phyloP scores from a whole-genome alignment of 2,329 filamentous ascomycete genomes.

The Neonectria sp. region DNA sequence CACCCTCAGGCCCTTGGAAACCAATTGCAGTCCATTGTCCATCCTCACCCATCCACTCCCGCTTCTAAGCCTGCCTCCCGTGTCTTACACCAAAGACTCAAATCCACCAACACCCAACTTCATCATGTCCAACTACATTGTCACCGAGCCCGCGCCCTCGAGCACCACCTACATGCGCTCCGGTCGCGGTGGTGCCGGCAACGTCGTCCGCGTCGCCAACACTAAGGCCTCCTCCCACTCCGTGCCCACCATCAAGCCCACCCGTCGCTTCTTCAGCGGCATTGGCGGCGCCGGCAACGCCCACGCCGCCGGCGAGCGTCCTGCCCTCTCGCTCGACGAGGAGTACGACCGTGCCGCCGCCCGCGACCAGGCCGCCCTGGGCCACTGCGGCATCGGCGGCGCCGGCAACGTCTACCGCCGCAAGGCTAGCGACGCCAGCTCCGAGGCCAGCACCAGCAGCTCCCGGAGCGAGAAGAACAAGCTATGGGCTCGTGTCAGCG shows the following conservation, averaged over 20 bases:
- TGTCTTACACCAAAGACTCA: slow-evolving; percentile 6
- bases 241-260: slow-evolving; percentile 56
- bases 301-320: slow-evolving; percentile 61
- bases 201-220: slow-evolving; percentile 66
- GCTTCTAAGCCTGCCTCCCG: background rate
- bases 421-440: slow-evolving; percentile 53
- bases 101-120: slow-evolving; percentile 7
- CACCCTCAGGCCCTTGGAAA: slow-evolving; percentile 1
- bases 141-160: slow-evolving; percentile 52
- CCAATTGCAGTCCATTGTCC: slow-evolving; percentile 1
- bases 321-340: slow-evolving; percentile 67
- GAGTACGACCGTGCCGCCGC: slow-evolving; percentile 60
- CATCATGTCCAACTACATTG: slow-evolving; percentile 51
- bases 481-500: slow-evolving; percentile 53
- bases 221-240: slow-evolving; percentile 60
- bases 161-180: slow-evolving; percentile 60
- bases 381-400: slow-evolving; percentile 77
- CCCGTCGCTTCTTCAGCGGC: slow-evolving; percentile 73
- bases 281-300: slow-evolving; percentile 78
- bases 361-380: slow-evolving; percentile 61
- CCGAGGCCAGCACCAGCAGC: slow-evolving; percentile 57
- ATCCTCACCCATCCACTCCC: slow-evolving; percentile 6
- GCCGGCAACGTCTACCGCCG: slow-evolving; percentile 76
- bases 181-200: slow-evolving; percentile 70
- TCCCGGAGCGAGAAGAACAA: slow-evolving; percentile 51